These are phyloP conservation scores for Lumnitzera racemosa DNA, from an alignment of 345 rosid species.

Conservation along the genomic window DNA sequence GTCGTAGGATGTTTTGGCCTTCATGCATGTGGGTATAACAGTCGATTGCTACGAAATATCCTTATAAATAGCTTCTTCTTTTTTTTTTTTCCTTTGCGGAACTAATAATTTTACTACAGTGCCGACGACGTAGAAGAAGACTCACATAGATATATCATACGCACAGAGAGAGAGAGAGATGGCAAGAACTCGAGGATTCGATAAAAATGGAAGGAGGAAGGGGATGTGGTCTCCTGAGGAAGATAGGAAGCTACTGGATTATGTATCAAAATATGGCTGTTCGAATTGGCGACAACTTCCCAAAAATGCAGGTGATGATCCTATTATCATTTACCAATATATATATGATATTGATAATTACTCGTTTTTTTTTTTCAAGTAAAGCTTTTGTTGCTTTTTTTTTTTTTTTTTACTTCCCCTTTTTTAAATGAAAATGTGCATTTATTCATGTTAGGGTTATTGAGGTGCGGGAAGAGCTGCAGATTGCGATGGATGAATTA, in stretches of 20 bases:
- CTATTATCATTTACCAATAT: too few species aligned
- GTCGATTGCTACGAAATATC: too few species aligned
- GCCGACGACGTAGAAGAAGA: too few species aligned
- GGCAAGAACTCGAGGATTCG: slow-evolving; percentile 48
- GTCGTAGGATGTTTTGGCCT: too few species aligned
- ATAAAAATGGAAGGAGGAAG: slow-evolving; percentile 35
- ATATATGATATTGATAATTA: too few species aligned
- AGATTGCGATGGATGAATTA: slow-evolving; percentile 60
- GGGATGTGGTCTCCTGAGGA: slow-evolving; percentile 65
- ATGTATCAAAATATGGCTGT: slow-evolving; percentile 39
- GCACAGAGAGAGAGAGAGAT: slow-evolving; percentile 10
- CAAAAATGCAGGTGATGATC: slow-evolving; percentile 39
- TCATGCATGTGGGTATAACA: too few species aligned
- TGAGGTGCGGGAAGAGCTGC: slow-evolving; percentile 65
- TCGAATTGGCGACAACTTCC: slow-evolving; percentile 69
- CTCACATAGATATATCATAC: too few species aligned
- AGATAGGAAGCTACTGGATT: slow-evolving; percentile 38
- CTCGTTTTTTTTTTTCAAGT: neutral
- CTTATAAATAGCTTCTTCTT: too few species aligned
- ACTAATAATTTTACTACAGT: too few species aligned
- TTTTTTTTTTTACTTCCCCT: neutral
- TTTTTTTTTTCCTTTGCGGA: too few species aligned
- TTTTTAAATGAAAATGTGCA: too few species aligned
- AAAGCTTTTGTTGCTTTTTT: neutral
- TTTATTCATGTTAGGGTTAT: slow-evolving; percentile 23